Evolutionary conservation across 2,329 filamentous ascomycete species (phyloP), one percentile per base, ranked within the genome.

Genomic region (Botrytis pseudocinerea): DNA sequence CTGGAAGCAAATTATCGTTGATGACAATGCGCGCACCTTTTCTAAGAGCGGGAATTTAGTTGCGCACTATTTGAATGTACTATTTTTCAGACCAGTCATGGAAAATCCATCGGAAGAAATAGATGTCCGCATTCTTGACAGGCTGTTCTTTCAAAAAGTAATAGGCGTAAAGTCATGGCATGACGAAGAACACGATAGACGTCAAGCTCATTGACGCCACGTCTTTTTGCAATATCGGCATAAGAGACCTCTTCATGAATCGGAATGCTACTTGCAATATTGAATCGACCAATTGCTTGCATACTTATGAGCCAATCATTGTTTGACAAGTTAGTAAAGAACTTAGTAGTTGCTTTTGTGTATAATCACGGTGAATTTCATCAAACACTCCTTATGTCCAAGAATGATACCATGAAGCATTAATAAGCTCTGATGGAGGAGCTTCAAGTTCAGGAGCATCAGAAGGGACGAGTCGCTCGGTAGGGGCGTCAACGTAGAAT

Each of bases 51-150:
- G 84, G 83, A 0, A 83, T 75, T 32, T 85, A 75, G 18, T 78
- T 81, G 44, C 78, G 79, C 10, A 82, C 77, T 60, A 85, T 84
- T 51, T 76, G 75, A 25, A 81, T 75, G 1, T 77, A 78, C 65
- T 83, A 80, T n/a, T 80, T 80, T 40, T 86, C 83, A 0, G 84
- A 82, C 83, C 84, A 85, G 77, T 86, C 83, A 76, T 87, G 85
- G 44, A 87, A 78, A 68, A 87, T 84, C 78, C 81, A 81, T 28
- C 84, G 83, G 70, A 87, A 79, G 71, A 85, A 80, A 78, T 85
- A 86, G 20, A 85, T 80, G 42, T 83, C 82, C 8, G 83, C 85
- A 20, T 63, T 61, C 28, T 73, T 48, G 38, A 75, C 38, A 3
- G 70, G 70, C 28, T 74, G 72, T 65, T 70, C 63, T 22, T 18